phyloP scores from a whole-genome alignment of 768 basidiomycete genomes.

The Xanthoconium stramineum region DNA sequence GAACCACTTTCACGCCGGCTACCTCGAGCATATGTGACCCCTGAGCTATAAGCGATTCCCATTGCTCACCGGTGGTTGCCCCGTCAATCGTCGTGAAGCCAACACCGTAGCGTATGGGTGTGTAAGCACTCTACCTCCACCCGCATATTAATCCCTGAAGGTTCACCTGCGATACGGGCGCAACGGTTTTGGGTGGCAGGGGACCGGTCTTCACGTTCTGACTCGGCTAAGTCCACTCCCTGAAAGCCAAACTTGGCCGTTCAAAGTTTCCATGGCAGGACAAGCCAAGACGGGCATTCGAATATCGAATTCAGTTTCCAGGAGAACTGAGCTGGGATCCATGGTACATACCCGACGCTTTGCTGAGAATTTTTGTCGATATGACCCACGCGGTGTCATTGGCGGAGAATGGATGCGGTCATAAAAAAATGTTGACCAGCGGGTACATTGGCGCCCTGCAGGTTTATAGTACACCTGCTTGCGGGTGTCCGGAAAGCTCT shows the following conservation, averaged over 20 bases:
- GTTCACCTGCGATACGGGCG: not conserved
- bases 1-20: not conserved
- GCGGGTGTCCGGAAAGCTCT: not conserved
- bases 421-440: not conserved
- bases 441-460: not conserved
- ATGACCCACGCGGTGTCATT: not conserved
- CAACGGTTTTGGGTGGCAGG: not conserved
- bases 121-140: not conserved
- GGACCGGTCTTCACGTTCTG: not conserved
- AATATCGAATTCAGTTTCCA: conserved; percentile 5
- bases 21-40: conserved; percentile 15
- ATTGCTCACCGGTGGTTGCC: not conserved
- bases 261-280: conserved; percentile 12
- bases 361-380: not conserved
- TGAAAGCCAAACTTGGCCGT: conserved; percentile 8
- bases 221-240: conserved; percentile 1
- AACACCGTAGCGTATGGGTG: not conserved
- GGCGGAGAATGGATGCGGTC: not conserved
- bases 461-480: not conserved
- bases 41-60: conserved; percentile 18
- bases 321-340: conserved; percentile 6
- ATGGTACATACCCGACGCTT: conserved; percentile 5
- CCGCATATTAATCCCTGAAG: not conserved
- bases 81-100: conserved; percentile 4
- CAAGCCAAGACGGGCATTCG: not conserved